phyloP scores from a whole-genome alignment of 2,329 filamentous ascomycete genomes.

The Camillea tinctor region DNA sequence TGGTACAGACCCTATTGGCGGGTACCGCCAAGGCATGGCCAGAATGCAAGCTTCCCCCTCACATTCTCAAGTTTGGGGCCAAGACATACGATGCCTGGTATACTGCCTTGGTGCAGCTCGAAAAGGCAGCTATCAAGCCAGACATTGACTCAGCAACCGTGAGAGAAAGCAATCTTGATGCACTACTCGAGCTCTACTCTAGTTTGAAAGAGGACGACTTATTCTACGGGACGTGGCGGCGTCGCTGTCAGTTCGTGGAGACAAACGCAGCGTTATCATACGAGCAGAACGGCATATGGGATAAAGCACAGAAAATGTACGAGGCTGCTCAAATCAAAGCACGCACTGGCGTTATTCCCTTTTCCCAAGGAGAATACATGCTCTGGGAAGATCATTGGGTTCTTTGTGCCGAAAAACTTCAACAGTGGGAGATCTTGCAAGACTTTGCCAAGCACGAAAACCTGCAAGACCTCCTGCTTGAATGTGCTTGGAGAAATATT shows the following conservation, averaged over 20 bases:
- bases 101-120: slow-evolving; percentile 84
- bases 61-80: slow-evolving; percentile 92
- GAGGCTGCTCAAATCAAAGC: slow-evolving; percentile 97
- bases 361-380: slow-evolving; percentile 96
- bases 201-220: slow-evolving; percentile 91
- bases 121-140: slow-evolving; percentile 82
- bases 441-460: slow-evolving; percentile 99
- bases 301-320: slow-evolving; percentile 96
- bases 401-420: slow-evolving; percentile 93
- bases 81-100: slow-evolving; percentile 98
- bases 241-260: slow-evolving; percentile 93
- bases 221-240: slow-evolving; percentile 96
- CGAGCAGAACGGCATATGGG: slow-evolving; percentile 99
- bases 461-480: slow-evolving; percentile 90
- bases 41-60: slow-evolving; percentile 87
- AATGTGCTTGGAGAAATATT: slow-evolving; percentile 92
- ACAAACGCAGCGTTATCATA: slow-evolving; percentile 96
- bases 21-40: slow-evolving; percentile 83
- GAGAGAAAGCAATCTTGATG: slow-evolving; percentile 92
- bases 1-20: slow-evolving; percentile 87
- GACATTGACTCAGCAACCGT: slow-evolving; percentile 80
- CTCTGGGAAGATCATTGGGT: slow-evolving; percentile 99
- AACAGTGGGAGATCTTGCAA: slow-evolving; percentile 97
- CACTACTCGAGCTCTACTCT: slow-evolving; percentile 89
- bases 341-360: slow-evolving; percentile 90